Base-by-base conservation (phyloP, 768 basidiomycete genomes). In the Peribolospora baueri region DNA sequence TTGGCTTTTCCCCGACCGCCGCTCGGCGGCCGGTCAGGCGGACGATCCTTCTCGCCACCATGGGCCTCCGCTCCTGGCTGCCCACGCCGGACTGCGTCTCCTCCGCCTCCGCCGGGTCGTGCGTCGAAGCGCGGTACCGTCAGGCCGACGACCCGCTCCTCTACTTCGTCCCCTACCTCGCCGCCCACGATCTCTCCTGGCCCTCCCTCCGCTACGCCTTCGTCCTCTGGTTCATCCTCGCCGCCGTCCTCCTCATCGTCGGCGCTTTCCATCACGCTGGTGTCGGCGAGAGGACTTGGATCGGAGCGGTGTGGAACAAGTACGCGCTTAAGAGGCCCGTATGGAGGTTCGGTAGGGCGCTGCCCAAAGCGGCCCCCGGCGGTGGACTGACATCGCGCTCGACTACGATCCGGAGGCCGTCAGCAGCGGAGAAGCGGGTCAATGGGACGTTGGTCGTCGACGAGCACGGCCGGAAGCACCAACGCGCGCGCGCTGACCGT, bases 131-230 rank as follows among this genome's bases (percentile, higher is more conserved):
- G 25, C 25, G 25, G 25, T 25, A 25, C 25, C 25, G 25, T 25
- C 1, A 25, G 25, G 1, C 25, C 25, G 25, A 1, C 25, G 25
- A 25, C 25, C 25, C 25, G 25, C 25, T 40, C 42, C 5, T 36
- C n/a, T 37, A 36, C 43, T 53, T 38, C 10, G 5, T 56, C 52
- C 63, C 75, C 49, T 80, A 79, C 62, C 66, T 80, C 53, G 67
- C 69, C 50, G 72, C 76, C 52, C 79, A 79, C 59, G 72, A 71
- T 25, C 70, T 78, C 50, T 75, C 74, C 61, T 56, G 64, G 6
- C 68, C 76, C 0, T 73, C 72, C 54, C 73, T 75, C 60, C 71
- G 73, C 5, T 78, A 79, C 60, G 68, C 75, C 14, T 77, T 77
- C 62, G 58, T 76, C 57, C 67, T 80, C 40, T 81, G 78, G 78